Conservation (phyloP, 148 eudicot species). For the Cornus suecica region DNA sequence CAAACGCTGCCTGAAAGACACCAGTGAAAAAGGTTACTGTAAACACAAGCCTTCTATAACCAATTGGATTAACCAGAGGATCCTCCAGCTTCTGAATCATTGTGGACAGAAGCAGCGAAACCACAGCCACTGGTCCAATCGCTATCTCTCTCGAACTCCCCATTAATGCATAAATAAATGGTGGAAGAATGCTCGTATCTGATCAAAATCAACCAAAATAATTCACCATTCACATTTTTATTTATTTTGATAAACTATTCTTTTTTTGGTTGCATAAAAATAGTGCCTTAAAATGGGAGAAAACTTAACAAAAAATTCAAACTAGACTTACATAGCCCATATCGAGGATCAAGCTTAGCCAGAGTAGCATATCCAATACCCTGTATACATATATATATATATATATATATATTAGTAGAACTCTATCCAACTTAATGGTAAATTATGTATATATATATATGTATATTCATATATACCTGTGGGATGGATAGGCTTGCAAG, state of each 20-base stretch:
- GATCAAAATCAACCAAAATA: neutral
- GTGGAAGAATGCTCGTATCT: slow-evolving; percentile 59
- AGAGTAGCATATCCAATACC: slow-evolving; percentile 48
- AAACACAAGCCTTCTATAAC: slow-evolving; percentile 41
- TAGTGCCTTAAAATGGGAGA: too few relatives aligned
- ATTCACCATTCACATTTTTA: too few relatives aligned
- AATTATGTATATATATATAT: too few relatives aligned
- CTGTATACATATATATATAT: slow-evolving; percentile 15
- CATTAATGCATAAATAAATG: slow-evolving; percentile 55
- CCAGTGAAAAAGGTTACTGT: slow-evolving; percentile 57
- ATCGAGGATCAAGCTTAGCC: slow-evolving; percentile 39
- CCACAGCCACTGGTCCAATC: slow-evolving; percentile 58
- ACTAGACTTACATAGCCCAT: slow-evolving; percentile 40
- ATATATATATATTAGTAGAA: neutral
- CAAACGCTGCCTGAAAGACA: slow-evolving; percentile 51
- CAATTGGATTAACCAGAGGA: slow-evolving; percentile 42
- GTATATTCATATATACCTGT: slow-evolving; percentile 19
- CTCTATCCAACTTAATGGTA: neutral
- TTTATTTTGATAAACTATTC: too few relatives aligned
- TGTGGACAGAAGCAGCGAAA: slow-evolving; percentile 47
- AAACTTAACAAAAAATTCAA: too few relatives aligned
- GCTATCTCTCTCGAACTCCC: slow-evolving; percentile 59
- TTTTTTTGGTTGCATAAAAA: neutral
- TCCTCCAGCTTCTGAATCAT: slow-evolving; percentile 39
- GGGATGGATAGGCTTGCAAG: slow-evolving; percentile 48